These are phyloP conservation scores for Pseudogymnoascus sp. DNA, from an alignment of 2,329 filamentous ascomycete species.

Conservation along the genomic window DNA sequence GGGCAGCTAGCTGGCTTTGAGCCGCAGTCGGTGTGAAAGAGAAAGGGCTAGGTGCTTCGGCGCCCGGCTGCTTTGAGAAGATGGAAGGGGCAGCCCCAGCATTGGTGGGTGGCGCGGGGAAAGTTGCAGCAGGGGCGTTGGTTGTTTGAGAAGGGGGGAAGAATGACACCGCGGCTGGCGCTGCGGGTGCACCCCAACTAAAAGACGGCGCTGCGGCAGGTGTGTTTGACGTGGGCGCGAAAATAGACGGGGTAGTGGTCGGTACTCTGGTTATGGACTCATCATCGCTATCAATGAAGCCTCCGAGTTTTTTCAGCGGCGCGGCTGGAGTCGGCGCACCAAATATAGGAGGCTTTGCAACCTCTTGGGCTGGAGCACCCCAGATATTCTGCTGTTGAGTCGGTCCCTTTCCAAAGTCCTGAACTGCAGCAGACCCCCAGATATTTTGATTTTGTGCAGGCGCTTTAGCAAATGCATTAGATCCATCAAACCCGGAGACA, in stretches of 20 bases:
- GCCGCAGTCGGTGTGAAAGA: not conserved
- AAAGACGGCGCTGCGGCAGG: not conserved
- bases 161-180: not conserved
- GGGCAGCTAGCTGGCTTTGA: not conserved
- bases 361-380: not conserved
- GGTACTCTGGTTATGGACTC: not conserved
- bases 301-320: slow-evolving; percentile 1
- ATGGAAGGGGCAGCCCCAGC: not conserved
- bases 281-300: slow-evolving; percentile 10
- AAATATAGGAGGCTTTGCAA: not conserved
- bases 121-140: not conserved
- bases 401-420: not conserved
- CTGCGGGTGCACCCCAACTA: not conserved
- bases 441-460: not conserved
- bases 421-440: not conserved
- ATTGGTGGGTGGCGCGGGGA: not conserved
- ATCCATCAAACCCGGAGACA: slow-evolving; percentile 8
- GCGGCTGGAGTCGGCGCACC: not conserved
- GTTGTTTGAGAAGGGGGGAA: not conserved
- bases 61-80: not conserved
- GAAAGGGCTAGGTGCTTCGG: not conserved
- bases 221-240: not conserved
- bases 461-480: not conserved
- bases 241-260: not conserved
- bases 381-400: not conserved